Percentiles rank a stretch among this genome's conserved stretches.
These are phyloP conservation scores for Physcomitrellopsis africana DNA, from an alignment of 225 moss, liverwort and hornwort species.

Conservation along the genomic window DNA sequence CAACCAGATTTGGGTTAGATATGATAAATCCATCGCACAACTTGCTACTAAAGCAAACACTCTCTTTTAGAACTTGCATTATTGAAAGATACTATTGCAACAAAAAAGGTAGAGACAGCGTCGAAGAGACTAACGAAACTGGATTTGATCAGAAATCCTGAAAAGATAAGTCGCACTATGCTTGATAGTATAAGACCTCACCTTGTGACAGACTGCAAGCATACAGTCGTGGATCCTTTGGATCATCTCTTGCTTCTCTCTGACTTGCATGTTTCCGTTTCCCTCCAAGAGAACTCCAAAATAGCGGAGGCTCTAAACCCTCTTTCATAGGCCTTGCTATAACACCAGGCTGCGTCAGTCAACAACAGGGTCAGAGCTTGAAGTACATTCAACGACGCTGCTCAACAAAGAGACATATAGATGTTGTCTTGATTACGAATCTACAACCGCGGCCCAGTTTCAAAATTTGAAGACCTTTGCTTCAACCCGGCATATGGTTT, in stretches of 20 bases:
- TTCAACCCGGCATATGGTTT: conserved; percentile 13
- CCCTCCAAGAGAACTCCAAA: conserved; percentile 96
- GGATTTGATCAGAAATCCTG: conserved; percentile 9
- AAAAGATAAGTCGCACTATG: conserved; percentile 10
- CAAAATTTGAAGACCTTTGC: conserved; percentile 20
- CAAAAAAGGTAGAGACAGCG: not conserved
- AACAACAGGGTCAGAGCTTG: conserved; percentile 29
- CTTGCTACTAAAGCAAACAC: conserved; percentile 4
- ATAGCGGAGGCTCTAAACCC: conserved; percentile 84
- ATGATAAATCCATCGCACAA: conserved; percentile 13
- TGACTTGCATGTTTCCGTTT: conserved; percentile 80
- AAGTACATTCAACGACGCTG: conserved; percentile 8
- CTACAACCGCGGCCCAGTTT: conserved; percentile 16
- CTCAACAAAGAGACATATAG: conserved; percentile 27
- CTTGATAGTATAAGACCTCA: conserved; percentile 33
- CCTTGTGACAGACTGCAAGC: conserved; percentile 70
- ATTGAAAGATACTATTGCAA: not conserved
- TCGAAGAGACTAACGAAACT: conserved; percentile 2
- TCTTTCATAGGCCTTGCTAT: conserved; percentile 81
- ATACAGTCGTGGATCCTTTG: conserved; percentile 81
- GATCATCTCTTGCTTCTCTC: conserved; percentile 66
- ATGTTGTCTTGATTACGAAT: conserved; percentile 15
- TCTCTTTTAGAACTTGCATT: conserved; percentile 1
- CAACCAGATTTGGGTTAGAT: conserved; percentile 38
- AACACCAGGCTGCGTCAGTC: conserved; percentile 54